Conservation (phyloP, 2,329 filamentous ascomycete species). For the Metarhizium sp. region DNA sequence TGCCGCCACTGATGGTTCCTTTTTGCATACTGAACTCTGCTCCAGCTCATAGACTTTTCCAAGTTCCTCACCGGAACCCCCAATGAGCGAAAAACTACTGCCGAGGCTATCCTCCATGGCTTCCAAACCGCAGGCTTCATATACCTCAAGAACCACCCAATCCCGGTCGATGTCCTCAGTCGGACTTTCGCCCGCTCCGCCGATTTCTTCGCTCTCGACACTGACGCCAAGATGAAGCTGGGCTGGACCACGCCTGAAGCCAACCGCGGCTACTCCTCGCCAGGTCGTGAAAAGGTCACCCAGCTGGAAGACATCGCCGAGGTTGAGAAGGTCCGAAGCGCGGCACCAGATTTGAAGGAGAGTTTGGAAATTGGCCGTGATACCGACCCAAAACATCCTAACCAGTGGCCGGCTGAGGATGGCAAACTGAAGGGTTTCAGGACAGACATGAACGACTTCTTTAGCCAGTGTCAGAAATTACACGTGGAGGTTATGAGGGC, state of each 20-base stretch:
- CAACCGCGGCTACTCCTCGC: slow-evolving; percentile 65
- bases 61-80: slow-evolving; percentile 57
- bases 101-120: slow-evolving; percentile 63
- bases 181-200: slow-evolving; percentile 59
- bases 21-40: neutral
- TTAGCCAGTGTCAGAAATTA: slow-evolving; percentile 61
- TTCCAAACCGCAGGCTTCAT: slow-evolving; percentile 86
- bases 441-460: slow-evolving; percentile 65
- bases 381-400: slow-evolving; percentile 51
- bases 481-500: slow-evolving; percentile 76
- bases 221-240: slow-evolving; percentile 53
- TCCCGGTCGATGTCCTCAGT: slow-evolving; percentile 48
- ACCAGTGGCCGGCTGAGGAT: slow-evolving; percentile 60
- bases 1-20: no score
- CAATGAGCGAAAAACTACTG: slow-evolving; percentile 52
- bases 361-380: slow-evolving; percentile 57
- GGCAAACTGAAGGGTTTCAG: slow-evolving; percentile 51
- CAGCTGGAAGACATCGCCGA: slow-evolving; percentile 42
- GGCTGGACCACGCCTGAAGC: slow-evolving; percentile 63
- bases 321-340: slow-evolving; percentile 47
- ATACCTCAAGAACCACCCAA: slow-evolving; percentile 74
- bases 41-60: slow-evolving; percentile 50
- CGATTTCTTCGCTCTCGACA: slow-evolving; percentile 58
- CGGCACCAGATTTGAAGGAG: slow-evolving; percentile 57
- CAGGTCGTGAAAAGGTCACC: slow-evolving; percentile 63